A percentile compares a stretch with the other conserved stretches of the same genome.
phyloP scores from a whole-genome alignment of 495 filamentous ascomycete genomes.

The Aspergillus cavernicola region DNA sequence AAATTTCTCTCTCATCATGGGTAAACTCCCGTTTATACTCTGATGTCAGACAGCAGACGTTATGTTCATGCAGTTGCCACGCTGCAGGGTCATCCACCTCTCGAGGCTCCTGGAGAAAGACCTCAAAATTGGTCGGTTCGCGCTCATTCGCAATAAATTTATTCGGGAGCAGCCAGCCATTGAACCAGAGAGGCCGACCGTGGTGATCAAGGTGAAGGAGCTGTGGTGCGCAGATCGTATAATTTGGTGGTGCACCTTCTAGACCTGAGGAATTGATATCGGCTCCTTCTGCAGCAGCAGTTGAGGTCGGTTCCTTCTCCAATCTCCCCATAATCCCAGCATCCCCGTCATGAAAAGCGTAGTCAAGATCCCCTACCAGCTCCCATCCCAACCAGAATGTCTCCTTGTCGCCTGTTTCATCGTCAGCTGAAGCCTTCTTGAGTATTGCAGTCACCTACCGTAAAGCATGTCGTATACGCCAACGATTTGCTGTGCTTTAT shows the following conservation, averaged over 20 bases:
- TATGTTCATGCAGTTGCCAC: slow-evolving; percentile 11
- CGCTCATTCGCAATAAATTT: slow-evolving; percentile 15
- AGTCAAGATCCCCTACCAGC: slow-evolving; percentile 21
- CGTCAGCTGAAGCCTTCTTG: neutral
- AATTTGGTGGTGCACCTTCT: neutral
- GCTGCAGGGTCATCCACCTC: neutral
- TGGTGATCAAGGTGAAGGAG: slow-evolving; percentile 23
- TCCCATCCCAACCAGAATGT: slow-evolving; percentile 30
- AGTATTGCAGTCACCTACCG: slow-evolving; percentile 14
- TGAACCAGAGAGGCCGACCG: slow-evolving; percentile 30
- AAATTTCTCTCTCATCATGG: neutral
- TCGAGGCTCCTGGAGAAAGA: slow-evolving; percentile 13
- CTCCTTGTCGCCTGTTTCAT: slow-evolving; percentile 24
- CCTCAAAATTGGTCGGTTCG: slow-evolving; percentile 12
- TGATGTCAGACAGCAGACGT: slow-evolving; percentile 16
- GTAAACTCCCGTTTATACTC: slow-evolving; percentile 1
- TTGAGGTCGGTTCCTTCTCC: neutral
- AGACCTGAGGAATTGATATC: too few relatives aligned
- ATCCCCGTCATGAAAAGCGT: slow-evolving; percentile 23
- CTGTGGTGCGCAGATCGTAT: slow-evolving; percentile 26
- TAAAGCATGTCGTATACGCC: slow-evolving; percentile 29
- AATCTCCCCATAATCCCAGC: slow-evolving; percentile 19
- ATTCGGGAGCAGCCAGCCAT: slow-evolving; percentile 27
- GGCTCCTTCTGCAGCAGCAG: too few relatives aligned
- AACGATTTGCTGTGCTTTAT: slow-evolving; percentile 5